Percentiles rank a stretch among this genome's conserved stretches.
Conservation (phyloP, 176 grass and related monocot species). For the Urochloa ruziziensis region DNA sequence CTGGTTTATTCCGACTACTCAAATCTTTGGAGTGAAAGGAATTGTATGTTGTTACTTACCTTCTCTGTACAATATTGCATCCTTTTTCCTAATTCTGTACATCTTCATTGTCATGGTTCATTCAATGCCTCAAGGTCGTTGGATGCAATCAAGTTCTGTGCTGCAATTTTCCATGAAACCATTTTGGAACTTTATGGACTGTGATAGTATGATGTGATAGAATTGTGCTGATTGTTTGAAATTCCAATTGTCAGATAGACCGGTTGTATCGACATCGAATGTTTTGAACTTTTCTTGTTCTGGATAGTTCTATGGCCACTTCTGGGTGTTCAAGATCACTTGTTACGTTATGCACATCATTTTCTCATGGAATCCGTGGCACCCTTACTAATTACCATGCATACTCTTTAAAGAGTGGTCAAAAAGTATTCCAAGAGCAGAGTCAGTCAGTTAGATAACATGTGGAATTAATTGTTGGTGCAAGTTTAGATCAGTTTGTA, state of each 20-base stretch:
- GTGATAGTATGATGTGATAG: constrained; percentile 25
- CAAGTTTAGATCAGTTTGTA: constrained; percentile 33
- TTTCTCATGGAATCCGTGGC: constrained; percentile 5
- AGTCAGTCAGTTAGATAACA: neutral
- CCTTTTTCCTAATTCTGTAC: constrained; percentile 30
- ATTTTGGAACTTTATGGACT: constrained; percentile 3
- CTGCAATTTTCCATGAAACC: constrained; percentile 9
- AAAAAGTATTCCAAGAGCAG: constrained; percentile 6
- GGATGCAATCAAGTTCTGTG: constrained; percentile 7
- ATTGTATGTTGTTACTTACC: constrained; percentile 46
- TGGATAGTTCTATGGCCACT: constrained; percentile 19
- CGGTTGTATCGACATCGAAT: constrained; percentile 17
- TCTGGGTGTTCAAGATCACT: constrained; percentile 22
- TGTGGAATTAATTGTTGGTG: constrained; percentile 3
- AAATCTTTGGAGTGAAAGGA: constrained; percentile 89
- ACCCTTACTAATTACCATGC: neutral
- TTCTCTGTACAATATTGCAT: constrained; percentile 23
- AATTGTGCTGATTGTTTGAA: constrained; percentile 14
- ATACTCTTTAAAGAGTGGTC: constrained; percentile 15
- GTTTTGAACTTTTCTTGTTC: constrained; percentile 40
- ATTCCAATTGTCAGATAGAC: constrained; percentile 43
- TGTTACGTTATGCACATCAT: neutral
- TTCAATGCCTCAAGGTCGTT: constrained; percentile 1
- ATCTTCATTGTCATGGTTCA: constrained; percentile 26
- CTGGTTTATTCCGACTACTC: constrained; percentile 90